Base-by-base conservation (phyloP, 441 rosid species). In the Rhodomyrtus psidioides region DNA sequence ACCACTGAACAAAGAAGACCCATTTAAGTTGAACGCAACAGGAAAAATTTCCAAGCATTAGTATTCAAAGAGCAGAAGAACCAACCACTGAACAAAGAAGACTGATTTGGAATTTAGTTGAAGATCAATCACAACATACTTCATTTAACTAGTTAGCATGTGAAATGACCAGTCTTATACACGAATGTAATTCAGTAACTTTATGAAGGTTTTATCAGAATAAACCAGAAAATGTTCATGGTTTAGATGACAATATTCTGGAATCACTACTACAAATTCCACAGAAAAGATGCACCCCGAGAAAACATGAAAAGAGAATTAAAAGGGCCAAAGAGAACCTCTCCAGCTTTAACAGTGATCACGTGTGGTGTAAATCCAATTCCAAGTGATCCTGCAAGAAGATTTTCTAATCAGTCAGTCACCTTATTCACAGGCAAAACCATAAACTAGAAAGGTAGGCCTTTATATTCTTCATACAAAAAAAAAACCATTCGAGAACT, bases 351-450 rank as follows among this genome's bases (percentile, higher is more conserved):
- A 83, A 97, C 96, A 85, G 92, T 93, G 87, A 97, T 93, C 59
- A 97, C 87, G 88, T 95, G 98, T 26, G 99, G 99, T 5, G 93
- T 91, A 90, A 97, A 95, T 62, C 95, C 98, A 87, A 93, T 54
- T 85, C 98, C 96, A 6, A 92, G 91, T 17, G 94, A 89, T 83
- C 98, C 99, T 97, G 95, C 90, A 90, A 89, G 65, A 30, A 85
- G 55, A 87, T 85, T 86, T 62, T 39, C 54, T 53, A 28, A 49
- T 84, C 85, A 59, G 44, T 55, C 26, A 28, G 58, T 28, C 51
- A 19, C 44, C 44, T 39, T 24, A 56, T 34, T 23, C 17, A 19
- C 17, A 34, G 76, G 49, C 2, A 19, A 65, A 65, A 65, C 26
- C 26, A 65, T 65, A 65, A 65, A 65, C 76, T 34, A 65, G 49